Evolutionary conservation across 164 flowering plant genomes (phyloP), one percentile per base, ranked within the genome.

Genomic region (Brasenia schreberi): DNA sequence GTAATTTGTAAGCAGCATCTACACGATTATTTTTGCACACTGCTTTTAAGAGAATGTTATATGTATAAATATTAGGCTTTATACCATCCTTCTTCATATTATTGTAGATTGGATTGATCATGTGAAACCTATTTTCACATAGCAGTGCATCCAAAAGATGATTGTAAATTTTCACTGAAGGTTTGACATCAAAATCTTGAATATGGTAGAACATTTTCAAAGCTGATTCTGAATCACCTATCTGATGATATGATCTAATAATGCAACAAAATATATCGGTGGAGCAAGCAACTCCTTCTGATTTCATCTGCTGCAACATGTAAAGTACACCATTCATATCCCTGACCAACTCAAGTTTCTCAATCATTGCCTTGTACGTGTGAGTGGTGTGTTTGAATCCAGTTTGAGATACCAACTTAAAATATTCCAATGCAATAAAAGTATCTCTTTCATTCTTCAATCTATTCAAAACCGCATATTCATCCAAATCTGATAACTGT

Each of bases 1-100:
- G 90, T 82, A 92, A 65, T 75, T 80, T 85, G 52, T 68, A 72
- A 0, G 96, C 98, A 6, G 77, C 87, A 70, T 85, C 88, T 0
- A 85, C 74, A 64, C 85, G 78, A 63, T 78, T 70, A 68, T 88
- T 92, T 81, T 84, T 88, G 70, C 96, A 88, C 77, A 92, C 76
- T 0, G 96, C 96, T 69, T 92, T 92, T 73, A 89, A 70, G 59
- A 92, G 85, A 71, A 89, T 84, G 76, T 92, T 87, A 73, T 84
- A 91, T 0, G 97, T 91, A 66, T 72, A 87, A 63, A 88, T 81
- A 72, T 91, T 88, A 11, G 91, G 91, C 74, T 84, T 87, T 43
- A 87, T 39, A 10, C 91, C 90, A 59, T 87, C 93, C 68, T 77
- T 81, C 85, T 87, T 91, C 96, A 91, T 88, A 63, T 84, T 84